Evolutionary conservation across 257 asterid species (phyloP).

Genomic region (Petrea volubilis): DNA sequence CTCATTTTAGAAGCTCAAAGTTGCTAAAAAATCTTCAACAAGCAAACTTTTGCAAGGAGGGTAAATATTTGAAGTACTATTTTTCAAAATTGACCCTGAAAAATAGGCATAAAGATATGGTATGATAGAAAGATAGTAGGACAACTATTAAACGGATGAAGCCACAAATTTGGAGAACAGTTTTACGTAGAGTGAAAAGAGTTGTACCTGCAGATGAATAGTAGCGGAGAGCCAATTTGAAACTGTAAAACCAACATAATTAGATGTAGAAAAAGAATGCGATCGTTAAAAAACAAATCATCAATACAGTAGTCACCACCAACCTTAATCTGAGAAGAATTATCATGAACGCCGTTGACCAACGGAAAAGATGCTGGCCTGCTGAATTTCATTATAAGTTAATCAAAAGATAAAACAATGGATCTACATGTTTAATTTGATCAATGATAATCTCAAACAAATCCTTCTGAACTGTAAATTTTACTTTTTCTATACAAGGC

Average conservation of each 20-base stretch:
- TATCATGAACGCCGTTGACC: slow-evolving; percentile 44
- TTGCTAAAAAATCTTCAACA: neutral
- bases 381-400: slow-evolving; percentile 39
- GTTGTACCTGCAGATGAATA: slow-evolving; percentile 77
- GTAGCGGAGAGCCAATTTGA: slow-evolving; percentile 52
- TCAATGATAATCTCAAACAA: slow-evolving; percentile 9
- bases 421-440: slow-evolving; percentile 8
- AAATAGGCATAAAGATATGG: slow-evolving; percentile 1
- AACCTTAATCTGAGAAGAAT: slow-evolving; percentile 64
- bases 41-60: neutral
- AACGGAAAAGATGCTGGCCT: slow-evolving; percentile 54
- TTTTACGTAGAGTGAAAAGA: slow-evolving; percentile 15
- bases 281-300: slow-evolving; percentile 12
- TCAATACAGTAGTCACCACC: slow-evolving; percentile 24
- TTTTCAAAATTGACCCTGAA: neutral
- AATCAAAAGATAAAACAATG: slow-evolving; percentile 5
- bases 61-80: neutral
- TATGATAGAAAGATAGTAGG: neutral
- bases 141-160: neutral
- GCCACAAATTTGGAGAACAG: slow-evolving; percentile 9
- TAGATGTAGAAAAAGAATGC: slow-evolving; percentile 30
- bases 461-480: neutral
- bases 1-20: neutral
- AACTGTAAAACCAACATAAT: slow-evolving; percentile 53
- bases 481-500: slow-evolving; percentile 1